A percentile compares a stretch with the other conserved stretches of the same genome.
These are phyloP conservation scores for Pythium sp. DNA, from an alignment of 352 stramenopile genomes.

Conservation along the genomic window DNA sequence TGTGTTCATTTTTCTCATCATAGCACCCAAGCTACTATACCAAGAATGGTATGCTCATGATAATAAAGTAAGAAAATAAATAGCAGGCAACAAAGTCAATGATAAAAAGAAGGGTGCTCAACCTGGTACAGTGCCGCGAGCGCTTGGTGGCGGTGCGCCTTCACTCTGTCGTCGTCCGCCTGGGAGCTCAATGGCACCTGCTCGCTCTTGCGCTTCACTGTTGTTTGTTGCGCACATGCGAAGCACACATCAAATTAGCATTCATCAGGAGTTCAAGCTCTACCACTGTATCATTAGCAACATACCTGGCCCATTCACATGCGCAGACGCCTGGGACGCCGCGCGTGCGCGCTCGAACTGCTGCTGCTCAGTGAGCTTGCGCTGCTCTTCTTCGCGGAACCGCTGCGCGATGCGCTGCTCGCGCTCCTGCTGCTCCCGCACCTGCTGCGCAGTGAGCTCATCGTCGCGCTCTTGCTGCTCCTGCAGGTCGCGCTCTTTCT, in stretches of 20 bases:
- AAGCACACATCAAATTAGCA: not conserved
- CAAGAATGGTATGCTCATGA: slow-evolving; percentile 8
- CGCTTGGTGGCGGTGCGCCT: slow-evolving; percentile 47
- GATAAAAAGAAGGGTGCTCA: slow-evolving; percentile 49
- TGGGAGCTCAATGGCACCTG: slow-evolving; percentile 17
- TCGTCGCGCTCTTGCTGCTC: slow-evolving; percentile 40
- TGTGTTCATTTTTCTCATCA: slow-evolving; percentile 4
- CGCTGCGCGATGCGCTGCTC: slow-evolving; percentile 55
- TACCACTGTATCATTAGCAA: not conserved
- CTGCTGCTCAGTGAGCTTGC: slow-evolving; percentile 35
- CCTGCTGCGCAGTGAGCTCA: slow-evolving; percentile 34
- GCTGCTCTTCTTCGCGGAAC: slow-evolving; percentile 66
- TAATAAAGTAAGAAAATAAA: slow-evolving; percentile 6
- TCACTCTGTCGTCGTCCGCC: slow-evolving; percentile 39
- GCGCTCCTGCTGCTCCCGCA: slow-evolving; percentile 34
- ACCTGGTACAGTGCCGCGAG: slow-evolving; percentile 72
- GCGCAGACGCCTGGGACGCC: slow-evolving; percentile 1
- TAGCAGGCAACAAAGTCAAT: slow-evolving; percentile 9
- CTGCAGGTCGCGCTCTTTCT: slow-evolving; percentile 42
- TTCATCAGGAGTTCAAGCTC: too few species aligned
- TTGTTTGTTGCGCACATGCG: not conserved
- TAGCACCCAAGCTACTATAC: not conserved
- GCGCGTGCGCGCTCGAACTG: slow-evolving; percentile 14
- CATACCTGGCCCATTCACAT: slow-evolving; percentile 27
- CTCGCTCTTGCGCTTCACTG: slow-evolving; percentile 55